Evolutionary conservation across 345 rosid species (phyloP), one percentile per base, ranked within the genome.

Genomic region (Populus alba): DNA sequence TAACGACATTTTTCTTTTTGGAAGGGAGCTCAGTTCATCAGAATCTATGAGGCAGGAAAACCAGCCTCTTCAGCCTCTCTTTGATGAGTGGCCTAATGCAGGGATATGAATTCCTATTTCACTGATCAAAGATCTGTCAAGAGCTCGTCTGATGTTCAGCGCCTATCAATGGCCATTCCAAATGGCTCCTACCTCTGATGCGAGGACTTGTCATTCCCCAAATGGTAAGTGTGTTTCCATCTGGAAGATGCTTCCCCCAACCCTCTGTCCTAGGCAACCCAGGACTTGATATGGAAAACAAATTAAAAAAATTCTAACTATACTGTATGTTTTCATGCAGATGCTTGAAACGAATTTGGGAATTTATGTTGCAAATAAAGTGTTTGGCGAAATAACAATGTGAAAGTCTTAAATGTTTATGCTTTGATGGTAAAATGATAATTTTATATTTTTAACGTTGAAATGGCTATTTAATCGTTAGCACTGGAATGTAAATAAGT

Each of bases 1-100:
- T 78, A 81, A n/a, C 72, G 71, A 25, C 72, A 70, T 29, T 74
- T 63, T 63, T 68, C 68, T 70, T 81, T 73, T 49, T 35, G 84
- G 84, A 66, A 74, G 68, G 75, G 84, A 62, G 45, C 63, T 70
- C 51, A 45, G 51, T 39, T 78, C 79, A 65, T 43, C 62, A 12
- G 67, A 71, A 66, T 62, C 61, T 73, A 33, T 2, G 53, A 70
- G 74, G 53, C 81, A 68, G 67, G 84, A 81, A n/a, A 39, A 63
- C 63, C 81, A 70, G 39, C 31, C 84, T 65, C 78, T 77, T 77
- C 81, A 73, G 75, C 71, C 71, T 68, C 75, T 81, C 35, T 66
- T 72, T 20, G 57, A 74, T 18, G 75, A 73, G 47, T 78, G 79
- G 81, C 84, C 81, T 11, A 81, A 81, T 70, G 76, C 73, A 78